phyloP scores from a whole-genome alignment of 179 eudicot genomes.

The Camellia oleifera region DNA sequence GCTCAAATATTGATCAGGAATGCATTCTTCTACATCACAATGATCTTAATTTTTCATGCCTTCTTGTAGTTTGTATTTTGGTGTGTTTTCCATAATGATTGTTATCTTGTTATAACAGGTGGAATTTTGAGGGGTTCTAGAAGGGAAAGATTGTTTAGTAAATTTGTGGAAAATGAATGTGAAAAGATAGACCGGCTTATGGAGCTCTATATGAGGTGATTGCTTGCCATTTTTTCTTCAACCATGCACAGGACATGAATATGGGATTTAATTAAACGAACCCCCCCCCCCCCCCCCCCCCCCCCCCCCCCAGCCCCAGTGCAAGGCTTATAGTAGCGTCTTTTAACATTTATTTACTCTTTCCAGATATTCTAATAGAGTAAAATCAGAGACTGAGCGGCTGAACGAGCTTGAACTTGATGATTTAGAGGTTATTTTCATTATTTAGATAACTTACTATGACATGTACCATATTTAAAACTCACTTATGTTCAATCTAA shows the following conservation, averaged over 20 bases:
- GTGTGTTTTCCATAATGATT: neutral
- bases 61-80: conserved; percentile 1
- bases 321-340: neutral
- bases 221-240: conserved; percentile 9
- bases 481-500: neutral
- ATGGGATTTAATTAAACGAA: neutral
- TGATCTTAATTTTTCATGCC: neutral
- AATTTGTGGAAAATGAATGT: conserved; percentile 89
- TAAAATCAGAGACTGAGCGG: conserved; percentile 78
- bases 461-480: neutral
- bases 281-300: too few relatives aligned
- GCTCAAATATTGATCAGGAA: neutral
- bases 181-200: conserved; percentile 97
- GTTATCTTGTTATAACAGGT: conserved; percentile 37
- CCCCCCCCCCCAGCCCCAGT: neutral
- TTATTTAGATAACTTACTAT: conserved; percentile 4
- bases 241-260: neutral
- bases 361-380: conserved; percentile 85
- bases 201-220: conserved; percentile 92
- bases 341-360: conserved; percentile 8
- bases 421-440: conserved; percentile 72
- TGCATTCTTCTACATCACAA: neutral
- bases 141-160: conserved; percentile 90
- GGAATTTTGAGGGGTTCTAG: conserved; percentile 93
- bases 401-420: conserved; percentile 75